Conservation (phyloP, 2,329 filamentous ascomycete genomes). For the Hypoxylon sp. region DNA sequence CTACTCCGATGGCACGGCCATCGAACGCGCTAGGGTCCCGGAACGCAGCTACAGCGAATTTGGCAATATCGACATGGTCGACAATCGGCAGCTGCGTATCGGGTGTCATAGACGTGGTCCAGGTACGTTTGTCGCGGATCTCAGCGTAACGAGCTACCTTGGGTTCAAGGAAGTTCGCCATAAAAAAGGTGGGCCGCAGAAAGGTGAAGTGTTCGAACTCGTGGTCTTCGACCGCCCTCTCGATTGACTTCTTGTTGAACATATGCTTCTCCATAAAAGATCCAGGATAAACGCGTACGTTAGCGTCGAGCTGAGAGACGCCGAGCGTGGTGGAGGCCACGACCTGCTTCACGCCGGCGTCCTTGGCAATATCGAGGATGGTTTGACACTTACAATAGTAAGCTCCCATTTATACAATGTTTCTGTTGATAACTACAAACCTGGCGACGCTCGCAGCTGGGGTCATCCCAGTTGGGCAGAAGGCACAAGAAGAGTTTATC, state of each 20-base stretch:
- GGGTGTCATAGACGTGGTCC: constrained; percentile 34
- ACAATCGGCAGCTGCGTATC: constrained; percentile 32
- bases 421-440: constrained; percentile 1
- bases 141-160: constrained; percentile 39
- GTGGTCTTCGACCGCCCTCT: constrained; percentile 20
- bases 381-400: not conserved
- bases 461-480: constrained; percentile 26
- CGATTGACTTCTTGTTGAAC: constrained; percentile 33
- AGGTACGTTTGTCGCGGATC: constrained; percentile 29
- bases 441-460: constrained; percentile 29
- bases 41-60: constrained; percentile 40
- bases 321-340: constrained; percentile 32
- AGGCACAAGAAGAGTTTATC: constrained; percentile 43
- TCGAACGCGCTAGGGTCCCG: constrained; percentile 59
- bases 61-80: constrained; percentile 44
- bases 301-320: not conserved
- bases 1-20: constrained; percentile 58
- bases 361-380: constrained; percentile 41
- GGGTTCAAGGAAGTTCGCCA: constrained; percentile 47
- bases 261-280: constrained; percentile 16
- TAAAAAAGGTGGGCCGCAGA: constrained; percentile 39
- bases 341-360: constrained; percentile 43
- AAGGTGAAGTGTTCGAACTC: constrained; percentile 44
- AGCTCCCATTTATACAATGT: not conserved
- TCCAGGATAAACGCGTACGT: not conserved